Conservation (phyloP, 768 basidiomycete species). For the Lyophyllum semitale region DNA sequence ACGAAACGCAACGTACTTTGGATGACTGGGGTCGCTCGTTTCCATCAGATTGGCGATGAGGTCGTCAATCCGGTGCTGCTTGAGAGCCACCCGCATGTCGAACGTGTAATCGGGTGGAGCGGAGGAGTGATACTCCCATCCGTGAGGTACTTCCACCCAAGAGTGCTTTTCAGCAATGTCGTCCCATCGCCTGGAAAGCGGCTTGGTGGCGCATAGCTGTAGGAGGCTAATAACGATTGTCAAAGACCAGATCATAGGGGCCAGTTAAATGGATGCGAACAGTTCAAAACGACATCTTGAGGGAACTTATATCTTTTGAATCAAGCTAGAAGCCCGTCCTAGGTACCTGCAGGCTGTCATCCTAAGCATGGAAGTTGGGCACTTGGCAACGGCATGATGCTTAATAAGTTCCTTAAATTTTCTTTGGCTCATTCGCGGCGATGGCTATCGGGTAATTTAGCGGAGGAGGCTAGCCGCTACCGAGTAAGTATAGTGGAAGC, state of each 20-base stretch:
- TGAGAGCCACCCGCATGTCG: constrained; percentile 57
- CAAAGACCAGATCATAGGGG: constrained; percentile 31
- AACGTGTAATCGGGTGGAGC: constrained; percentile 51
- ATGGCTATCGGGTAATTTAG: too few relatives aligned
- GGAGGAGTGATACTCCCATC: constrained; percentile 48
- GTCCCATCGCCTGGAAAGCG: constrained; percentile 50
- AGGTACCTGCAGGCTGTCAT: neutral
- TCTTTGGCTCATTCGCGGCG: too few relatives aligned
- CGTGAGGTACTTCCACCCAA: constrained; percentile 52
- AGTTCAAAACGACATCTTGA: neutral
- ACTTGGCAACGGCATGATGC: too few relatives aligned
- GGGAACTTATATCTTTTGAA: neutral
- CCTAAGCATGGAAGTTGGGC: neutral
- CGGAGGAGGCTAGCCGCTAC: too few relatives aligned
- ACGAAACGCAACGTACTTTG: constrained; percentile 31
- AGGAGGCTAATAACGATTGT: constrained; percentile 36
- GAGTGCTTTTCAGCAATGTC: constrained; percentile 52
- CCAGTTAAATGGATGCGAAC: neutral
- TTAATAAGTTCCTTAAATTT: too few relatives aligned
- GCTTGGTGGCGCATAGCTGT: constrained; percentile 37
- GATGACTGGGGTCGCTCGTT: constrained; percentile 56
- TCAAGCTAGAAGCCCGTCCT: neutral
- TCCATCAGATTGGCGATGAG: constrained; percentile 55
- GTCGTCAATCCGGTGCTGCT: constrained; percentile 52
- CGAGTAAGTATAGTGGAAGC: too few relatives aligned